Conservation (phyloP, 2,329 filamentous ascomycete species). For the Biscogniauxia mediterranea region DNA sequence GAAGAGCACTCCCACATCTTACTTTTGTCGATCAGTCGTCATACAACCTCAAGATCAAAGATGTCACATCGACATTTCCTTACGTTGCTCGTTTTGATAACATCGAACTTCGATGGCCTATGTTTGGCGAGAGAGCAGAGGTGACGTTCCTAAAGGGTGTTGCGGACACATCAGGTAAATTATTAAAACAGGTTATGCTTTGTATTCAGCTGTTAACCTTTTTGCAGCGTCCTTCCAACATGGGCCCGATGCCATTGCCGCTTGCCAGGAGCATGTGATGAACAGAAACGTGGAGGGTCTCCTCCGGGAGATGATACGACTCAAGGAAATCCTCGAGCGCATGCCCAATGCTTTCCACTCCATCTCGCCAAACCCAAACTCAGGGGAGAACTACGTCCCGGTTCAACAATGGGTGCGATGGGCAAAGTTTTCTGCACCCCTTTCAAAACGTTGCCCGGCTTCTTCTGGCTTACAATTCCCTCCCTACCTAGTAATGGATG, state of each 20-base stretch:
- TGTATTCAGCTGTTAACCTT: not conserved
- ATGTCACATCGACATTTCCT: conserved; percentile 47
- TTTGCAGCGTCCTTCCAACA: conserved; percentile 46
- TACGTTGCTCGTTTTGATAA: conserved; percentile 53
- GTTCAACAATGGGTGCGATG: conserved; percentile 49
- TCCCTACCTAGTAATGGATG: conserved; percentile 54
- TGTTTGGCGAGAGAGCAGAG: conserved; percentile 52
- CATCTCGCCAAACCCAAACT: conserved; percentile 52
- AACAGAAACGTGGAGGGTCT: conserved; percentile 49
- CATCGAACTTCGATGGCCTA: conserved; percentile 52
- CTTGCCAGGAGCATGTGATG: conserved; percentile 55
- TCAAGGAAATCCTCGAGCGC: conserved; percentile 52
- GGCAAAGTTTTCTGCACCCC: conserved; percentile 49
- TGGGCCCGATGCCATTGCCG: conserved; percentile 50
- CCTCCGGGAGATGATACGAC: conserved; percentile 47
- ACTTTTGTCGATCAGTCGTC: conserved; percentile 54
- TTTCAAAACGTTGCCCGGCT: conserved; percentile 50
- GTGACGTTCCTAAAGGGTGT: conserved; percentile 51
- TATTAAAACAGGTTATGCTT: not conserved
- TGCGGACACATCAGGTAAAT: conserved; percentile 43
- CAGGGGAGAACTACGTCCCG: conserved; percentile 49
- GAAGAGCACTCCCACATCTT: conserved; percentile 50
- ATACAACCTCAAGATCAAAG: conserved; percentile 50
- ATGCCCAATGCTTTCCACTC: conserved; percentile 55
- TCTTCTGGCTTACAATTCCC: conserved; percentile 52